These are phyloP conservation scores for Rubroboletus satanas DNA, from an alignment of 768 basidiomycete species.

Conservation along the genomic window DNA sequence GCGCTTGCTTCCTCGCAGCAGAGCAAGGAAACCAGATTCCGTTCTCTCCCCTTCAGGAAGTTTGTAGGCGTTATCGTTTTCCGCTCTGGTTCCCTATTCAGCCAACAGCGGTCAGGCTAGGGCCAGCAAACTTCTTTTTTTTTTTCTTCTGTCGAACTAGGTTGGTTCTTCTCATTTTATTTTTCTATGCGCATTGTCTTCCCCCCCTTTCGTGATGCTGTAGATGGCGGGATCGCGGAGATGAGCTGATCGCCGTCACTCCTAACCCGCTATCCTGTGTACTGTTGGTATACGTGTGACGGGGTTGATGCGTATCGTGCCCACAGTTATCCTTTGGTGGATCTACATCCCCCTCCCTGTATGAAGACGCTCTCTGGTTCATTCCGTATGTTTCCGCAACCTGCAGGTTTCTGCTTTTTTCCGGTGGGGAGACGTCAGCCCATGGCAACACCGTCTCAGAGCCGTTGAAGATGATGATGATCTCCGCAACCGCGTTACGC, in stretches of 20 bases:
- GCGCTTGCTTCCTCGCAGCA: constrained; percentile 3
- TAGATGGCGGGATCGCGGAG: constrained; percentile 17
- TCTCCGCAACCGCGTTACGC: constrained; percentile 10
- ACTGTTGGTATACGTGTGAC: constrained; percentile 6
- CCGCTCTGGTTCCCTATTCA: constrained; percentile 9
- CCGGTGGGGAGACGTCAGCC: background rate
- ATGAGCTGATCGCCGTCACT: constrained; percentile 29
- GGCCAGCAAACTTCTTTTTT: background rate
- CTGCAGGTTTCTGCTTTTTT: background rate
- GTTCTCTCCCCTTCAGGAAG: constrained; percentile 4
- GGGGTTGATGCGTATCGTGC: constrained; percentile 11
- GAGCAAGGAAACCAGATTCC: constrained; percentile 1
- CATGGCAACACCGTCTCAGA: background rate
- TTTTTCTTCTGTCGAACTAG: background rate
- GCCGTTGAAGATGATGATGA: constrained; percentile 7
- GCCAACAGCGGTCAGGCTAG: background rate
- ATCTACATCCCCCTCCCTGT: background rate
- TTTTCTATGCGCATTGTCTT: constrained; percentile 1
- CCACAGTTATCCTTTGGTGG: constrained; percentile 2
- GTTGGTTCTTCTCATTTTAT: background rate
- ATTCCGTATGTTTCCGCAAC: constrained; percentile 1
- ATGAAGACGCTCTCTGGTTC: background rate
- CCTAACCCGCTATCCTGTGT: constrained; percentile 21
- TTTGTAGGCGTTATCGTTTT: background rate
- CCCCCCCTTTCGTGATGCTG: constrained; percentile 16